Evolutionary conservation across 2,329 filamentous ascomycete genomes (phyloP).

Genomic region (Cladosporium sp.): DNA sequence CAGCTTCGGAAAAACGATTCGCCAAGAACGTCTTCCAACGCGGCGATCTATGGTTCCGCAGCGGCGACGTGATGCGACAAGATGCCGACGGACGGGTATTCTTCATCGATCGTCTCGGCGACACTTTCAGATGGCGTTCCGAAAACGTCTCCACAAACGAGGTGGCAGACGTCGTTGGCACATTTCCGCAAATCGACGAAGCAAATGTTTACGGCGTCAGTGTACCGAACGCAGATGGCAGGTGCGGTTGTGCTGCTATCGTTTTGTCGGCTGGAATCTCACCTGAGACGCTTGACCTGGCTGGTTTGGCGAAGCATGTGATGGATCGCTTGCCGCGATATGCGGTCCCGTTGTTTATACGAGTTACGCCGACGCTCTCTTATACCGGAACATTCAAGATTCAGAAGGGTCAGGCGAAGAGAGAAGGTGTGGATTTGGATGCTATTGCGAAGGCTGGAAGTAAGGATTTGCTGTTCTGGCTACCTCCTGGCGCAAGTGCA

Average conservation of each 20-base stretch:
- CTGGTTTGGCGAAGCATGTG: conserved; percentile 58
- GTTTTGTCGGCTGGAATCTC: conserved; percentile 50
- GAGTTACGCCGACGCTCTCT: conserved; percentile 57
- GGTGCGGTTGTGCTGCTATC: conserved; percentile 74
- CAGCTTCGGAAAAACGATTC: conserved; percentile 68
- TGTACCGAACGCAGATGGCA: conserved; percentile 74
- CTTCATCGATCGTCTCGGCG: conserved; percentile 76
- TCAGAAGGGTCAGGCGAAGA: conserved; percentile 68
- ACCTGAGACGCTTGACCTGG: conserved; percentile 44
- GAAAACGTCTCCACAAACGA: conserved; percentile 48
- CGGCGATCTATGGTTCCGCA: conserved; percentile 79
- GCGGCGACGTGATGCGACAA: conserved; percentile 70
- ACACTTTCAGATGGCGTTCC: conserved; percentile 75
- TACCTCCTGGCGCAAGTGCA: conserved; percentile 49
- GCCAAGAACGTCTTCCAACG: conserved; percentile 65
- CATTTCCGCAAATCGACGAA: conserved; percentile 62
- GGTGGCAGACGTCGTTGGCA: conserved; percentile 66
- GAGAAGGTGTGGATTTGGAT: conserved; percentile 65
- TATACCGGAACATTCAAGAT: conserved; percentile 85
- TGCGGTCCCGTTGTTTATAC: conserved; percentile 71
- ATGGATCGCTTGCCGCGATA: conserved; percentile 60
- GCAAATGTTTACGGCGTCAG: conserved; percentile 82
- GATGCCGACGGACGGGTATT: conserved; percentile 66
- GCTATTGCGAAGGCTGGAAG: conserved; percentile 44
- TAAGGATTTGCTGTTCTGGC: conserved; percentile 58